Base-by-base conservation (phyloP, 108 stramenopile species). In the Nitzschia inconspicua region DNA sequence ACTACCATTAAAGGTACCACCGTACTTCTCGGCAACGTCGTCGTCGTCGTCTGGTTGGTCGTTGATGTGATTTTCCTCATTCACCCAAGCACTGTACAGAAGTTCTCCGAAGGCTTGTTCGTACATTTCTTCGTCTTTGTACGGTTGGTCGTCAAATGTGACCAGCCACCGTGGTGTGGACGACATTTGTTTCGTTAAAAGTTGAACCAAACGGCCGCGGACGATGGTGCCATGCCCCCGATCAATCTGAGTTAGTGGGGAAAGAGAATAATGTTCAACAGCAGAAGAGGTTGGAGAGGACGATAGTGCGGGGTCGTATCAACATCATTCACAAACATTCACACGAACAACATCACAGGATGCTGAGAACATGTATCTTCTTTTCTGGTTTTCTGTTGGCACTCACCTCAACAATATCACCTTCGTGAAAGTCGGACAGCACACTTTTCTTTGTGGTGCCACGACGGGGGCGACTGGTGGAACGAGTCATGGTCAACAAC, bases 121-220 rank as follows among this genome's bases (percentile, higher is more conserved):
- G 60, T 79, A 74, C 34, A 74, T 44, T 49, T 79, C 78, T 50
- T 79, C 78, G 44, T 79, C 78, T 48, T 79, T 79, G 49, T 60
- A 42, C 4, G 70, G 47, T 31, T 63, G 65, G 11, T 63, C 63
- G 20, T 66, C 72, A 29, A 79, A 74, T 31, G 56, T 70, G 5
- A 79, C 41, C 13, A 79, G 59, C 78, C 78, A 79, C 16, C 72
- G 78, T 24, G 78, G 78, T 35, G 73, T 70, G 18, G 68, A 49
- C 14, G 68, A 65, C 19, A 65, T 40, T 16, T 60, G 62, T 35
- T 69, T 69, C 0, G 63, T 66, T 18, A 79, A 31, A 34, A 73
- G 59, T 44, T 79, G 70, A 16, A 60, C 72, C 14, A 79, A 60
- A 16, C 64, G 32, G 13, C 61, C 78, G 58, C 59, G 32, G 22